These are phyloP conservation scores for Gynostemma pentaphyllum DNA, from an alignment of 306 rosid species.

Conservation along the genomic window DNA sequence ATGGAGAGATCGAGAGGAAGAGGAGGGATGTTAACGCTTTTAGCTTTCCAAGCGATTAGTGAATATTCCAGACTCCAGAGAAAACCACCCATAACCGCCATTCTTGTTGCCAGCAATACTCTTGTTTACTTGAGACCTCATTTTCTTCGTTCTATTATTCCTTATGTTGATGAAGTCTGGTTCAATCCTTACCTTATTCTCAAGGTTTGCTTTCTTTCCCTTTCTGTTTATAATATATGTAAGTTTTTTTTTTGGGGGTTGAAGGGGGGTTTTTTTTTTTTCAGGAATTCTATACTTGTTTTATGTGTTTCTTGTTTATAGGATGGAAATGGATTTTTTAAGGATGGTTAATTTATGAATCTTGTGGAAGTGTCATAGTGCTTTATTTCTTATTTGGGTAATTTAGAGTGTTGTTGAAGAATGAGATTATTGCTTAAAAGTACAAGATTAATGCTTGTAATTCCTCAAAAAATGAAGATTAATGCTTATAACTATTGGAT, in stretches of 20 bases:
- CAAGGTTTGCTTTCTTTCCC: slow-evolving; percentile 27
- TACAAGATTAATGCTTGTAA: neutral
- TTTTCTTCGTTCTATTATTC: slow-evolving; percentile 37
- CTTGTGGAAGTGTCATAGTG: no score
- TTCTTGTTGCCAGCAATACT: slow-evolving; percentile 67
- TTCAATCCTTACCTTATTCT: slow-evolving; percentile 81
- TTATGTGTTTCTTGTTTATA: no score
- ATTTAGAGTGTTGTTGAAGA: no score
- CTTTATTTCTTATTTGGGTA: no score
- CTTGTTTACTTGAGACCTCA: slow-evolving; percentile 58
- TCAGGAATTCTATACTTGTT: no score
- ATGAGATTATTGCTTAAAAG: neutral
- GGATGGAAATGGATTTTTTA: no score
- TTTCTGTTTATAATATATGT: neutral
- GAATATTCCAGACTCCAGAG: slow-evolving; percentile 55
- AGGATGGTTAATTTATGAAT: no score
- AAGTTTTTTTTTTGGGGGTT: neutral
- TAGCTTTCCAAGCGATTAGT: slow-evolving; percentile 59
- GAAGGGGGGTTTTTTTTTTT: no score
- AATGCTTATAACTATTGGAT: neutral
- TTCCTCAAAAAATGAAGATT: no score
- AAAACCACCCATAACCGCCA: slow-evolving; percentile 78
- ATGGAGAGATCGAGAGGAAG: slow-evolving; percentile 57
- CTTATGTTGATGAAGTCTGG: slow-evolving; percentile 56
- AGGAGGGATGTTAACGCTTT: slow-evolving; percentile 53